Evolutionary conservation across 805 yeast genomes (phyloP).

Genomic region (Komagataella ulmi): DNA sequence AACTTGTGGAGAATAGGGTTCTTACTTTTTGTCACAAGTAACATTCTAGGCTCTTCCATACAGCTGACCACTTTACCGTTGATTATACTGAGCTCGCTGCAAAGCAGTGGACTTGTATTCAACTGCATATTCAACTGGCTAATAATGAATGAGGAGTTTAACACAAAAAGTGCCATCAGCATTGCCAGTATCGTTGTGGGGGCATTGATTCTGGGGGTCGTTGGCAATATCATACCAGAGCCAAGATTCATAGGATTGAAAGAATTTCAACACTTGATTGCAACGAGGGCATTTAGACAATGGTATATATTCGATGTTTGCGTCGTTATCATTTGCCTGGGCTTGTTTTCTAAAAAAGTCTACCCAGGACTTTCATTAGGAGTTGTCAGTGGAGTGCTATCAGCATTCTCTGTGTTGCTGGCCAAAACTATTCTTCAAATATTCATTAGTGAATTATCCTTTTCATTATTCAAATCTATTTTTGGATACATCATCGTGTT

Average conservation of each 20-base stretch:
- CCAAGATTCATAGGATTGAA: conserved; percentile 12
- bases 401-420: conserved; percentile 75
- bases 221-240: conserved; percentile 41
- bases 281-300: conserved; percentile 30
- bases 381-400: conserved; percentile 55
- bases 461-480: conserved; percentile 11
- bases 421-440: conserved; percentile 80
- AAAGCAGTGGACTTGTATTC: conserved; percentile 80
- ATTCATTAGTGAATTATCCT: conserved; percentile 16
- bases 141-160: conserved; percentile 56
- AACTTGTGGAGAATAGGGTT: conserved; percentile 67
- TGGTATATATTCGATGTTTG: conserved; percentile 38
- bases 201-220: conserved; percentile 64
- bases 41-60: conserved; percentile 67
- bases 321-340: conserved; percentile 14
- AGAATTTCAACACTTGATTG: conserved; percentile 29
- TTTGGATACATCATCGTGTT: conserved; percentile 23
- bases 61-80: conserved; percentile 79
- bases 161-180: conserved; percentile 42
- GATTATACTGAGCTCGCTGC: conserved; percentile 68
- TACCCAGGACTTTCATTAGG: conserved; percentile 49
- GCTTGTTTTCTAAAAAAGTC: background rate
- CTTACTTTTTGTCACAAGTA: conserved; percentile 53
- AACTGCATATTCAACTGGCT: conserved; percentile 63
- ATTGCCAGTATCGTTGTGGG: conserved; percentile 60